A percentile compares a stretch with the other conserved stretches of the same genome.
phyloP scores from a whole-genome alignment of 73 alveolate species.

The Durusdinium trenchii region DNA sequence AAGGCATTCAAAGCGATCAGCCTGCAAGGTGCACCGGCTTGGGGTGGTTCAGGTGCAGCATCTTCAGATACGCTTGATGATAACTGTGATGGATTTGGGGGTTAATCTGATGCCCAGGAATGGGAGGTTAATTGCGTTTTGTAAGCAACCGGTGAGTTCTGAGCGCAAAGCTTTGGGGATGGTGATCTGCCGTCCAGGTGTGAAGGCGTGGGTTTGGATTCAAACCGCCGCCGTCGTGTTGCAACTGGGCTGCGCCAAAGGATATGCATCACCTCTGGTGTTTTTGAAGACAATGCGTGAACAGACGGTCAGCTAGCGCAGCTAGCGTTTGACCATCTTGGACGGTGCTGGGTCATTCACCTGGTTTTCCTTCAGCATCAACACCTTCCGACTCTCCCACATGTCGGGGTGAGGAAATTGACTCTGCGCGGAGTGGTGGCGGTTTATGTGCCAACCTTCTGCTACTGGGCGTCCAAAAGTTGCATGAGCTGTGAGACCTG shows the following conservation, averaged over 20 bases:
- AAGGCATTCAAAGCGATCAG: constrained; percentile 72
- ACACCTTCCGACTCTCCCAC: background rate
- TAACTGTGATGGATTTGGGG: no score
- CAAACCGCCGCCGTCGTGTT: constrained; percentile 76
- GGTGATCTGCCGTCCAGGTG: background rate
- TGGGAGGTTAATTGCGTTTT: no score
- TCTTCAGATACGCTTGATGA: no score
- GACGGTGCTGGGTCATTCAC: background rate
- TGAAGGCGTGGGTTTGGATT: constrained; percentile 83
- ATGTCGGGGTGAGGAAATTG: constrained; percentile 22
- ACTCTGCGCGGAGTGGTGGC: constrained; percentile 78
- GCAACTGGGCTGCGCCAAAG: constrained; percentile 14
- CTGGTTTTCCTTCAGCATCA: background rate
- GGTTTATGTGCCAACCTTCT: constrained; percentile 67
- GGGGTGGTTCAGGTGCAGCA: no score
- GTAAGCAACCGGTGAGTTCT: background rate
- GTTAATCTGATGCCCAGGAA: no score
- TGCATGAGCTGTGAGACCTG: constrained; percentile 82
- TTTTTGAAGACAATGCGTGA: background rate
- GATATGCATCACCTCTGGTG: background rate
- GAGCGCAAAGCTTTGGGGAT: background rate
- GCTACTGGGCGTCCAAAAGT: constrained; percentile 89
- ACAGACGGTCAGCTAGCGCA: background rate
- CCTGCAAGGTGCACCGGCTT: constrained; percentile 27
- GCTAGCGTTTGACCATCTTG: background rate